phyloP scores from a whole-genome alignment of 2,329 filamentous ascomycete genomes.

The Fusarium liriodendri region DNA sequence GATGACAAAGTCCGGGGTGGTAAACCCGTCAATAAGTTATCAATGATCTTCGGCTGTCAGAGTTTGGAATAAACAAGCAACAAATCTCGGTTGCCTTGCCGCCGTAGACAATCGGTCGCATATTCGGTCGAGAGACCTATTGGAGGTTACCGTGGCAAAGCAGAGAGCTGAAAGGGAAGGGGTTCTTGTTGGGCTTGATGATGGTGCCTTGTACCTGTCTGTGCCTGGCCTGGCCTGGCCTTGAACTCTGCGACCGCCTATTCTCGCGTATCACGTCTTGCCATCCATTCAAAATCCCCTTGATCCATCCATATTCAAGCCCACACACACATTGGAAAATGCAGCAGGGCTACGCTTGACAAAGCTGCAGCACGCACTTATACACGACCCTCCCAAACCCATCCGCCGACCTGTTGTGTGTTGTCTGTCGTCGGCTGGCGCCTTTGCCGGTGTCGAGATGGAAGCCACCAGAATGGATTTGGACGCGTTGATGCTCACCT shows the following conservation, averaged over 20 bases:
- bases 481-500: background rate
- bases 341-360: background rate
- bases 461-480: background rate
- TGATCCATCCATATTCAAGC: slow-evolving; percentile 7
- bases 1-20: slow-evolving; percentile 31
- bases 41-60: slow-evolving; percentile 20
- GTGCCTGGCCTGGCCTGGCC: slow-evolving; percentile 1
- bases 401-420: background rate
- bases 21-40: background rate
- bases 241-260: slow-evolving; percentile 21
- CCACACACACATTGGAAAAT: slow-evolving; percentile 17
- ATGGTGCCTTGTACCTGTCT: background rate
- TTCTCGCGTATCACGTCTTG: slow-evolving; percentile 24
- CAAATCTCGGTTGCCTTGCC: slow-evolving; percentile 15
- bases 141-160: slow-evolving; percentile 11
- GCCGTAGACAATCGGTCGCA: slow-evolving; percentile 19
- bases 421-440: slow-evolving; percentile 1
- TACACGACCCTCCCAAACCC: slow-evolving; percentile 8
- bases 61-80: slow-evolving; percentile 6
- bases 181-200: slow-evolving; percentile 28
- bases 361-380: background rate
- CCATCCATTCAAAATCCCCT: slow-evolving; percentile 7
- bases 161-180: background rate
- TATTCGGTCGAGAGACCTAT: slow-evolving; percentile 10
- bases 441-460: background rate